Evolutionary conservation across 2,329 filamentous ascomycete species (phyloP).

Genomic region (Ophidiomyces ophidiicola): DNA sequence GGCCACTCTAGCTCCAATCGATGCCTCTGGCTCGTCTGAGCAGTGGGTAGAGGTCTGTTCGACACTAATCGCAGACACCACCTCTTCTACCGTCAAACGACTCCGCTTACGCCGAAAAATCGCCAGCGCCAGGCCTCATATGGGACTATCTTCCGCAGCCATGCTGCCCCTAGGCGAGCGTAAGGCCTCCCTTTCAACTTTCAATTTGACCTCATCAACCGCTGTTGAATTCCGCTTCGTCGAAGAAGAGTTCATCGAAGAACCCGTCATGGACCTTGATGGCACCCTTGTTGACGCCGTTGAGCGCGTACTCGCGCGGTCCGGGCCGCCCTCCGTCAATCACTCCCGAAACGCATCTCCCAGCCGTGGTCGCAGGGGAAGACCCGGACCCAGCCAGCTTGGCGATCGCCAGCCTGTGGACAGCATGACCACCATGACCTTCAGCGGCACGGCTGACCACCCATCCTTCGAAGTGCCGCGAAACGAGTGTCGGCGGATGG

Average conservation of each 20-base stretch:
- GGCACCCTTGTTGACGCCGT: conserved; percentile 46
- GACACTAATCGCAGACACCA: conserved; percentile 45
- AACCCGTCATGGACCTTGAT: conserved; percentile 47
- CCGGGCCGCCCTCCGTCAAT: conserved; percentile 31
- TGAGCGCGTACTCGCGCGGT: conserved; percentile 42
- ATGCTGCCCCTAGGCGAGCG: conserved; percentile 21
- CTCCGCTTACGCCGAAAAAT: conserved; percentile 42
- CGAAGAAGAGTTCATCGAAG: conserved; percentile 42
- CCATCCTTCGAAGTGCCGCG: conserved; percentile 36
- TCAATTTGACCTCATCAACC: conserved; percentile 2
- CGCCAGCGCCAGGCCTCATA: conserved; percentile 20
- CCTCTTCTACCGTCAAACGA: conserved; percentile 44
- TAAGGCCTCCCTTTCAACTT: conserved; percentile 11
- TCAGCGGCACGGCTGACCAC: conserved; percentile 19
- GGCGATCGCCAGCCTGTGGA: conserved; percentile 15
- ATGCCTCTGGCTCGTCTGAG: conserved; percentile 24
- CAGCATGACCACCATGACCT: neutral
- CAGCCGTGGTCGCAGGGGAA: conserved; percentile 26
- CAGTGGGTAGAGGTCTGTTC: conserved; percentile 47
- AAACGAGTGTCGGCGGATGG: conserved; percentile 42
- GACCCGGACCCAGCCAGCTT: conserved; percentile 18
- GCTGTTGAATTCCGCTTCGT: conserved; percentile 20
- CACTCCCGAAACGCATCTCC: conserved; percentile 33
- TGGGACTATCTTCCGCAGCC: conserved; percentile 14
- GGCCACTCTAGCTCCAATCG: conserved; percentile 25